phyloP scores from a whole-genome alignment of 208 protist genomes.

The Trypanosoma melophagium region DNA sequence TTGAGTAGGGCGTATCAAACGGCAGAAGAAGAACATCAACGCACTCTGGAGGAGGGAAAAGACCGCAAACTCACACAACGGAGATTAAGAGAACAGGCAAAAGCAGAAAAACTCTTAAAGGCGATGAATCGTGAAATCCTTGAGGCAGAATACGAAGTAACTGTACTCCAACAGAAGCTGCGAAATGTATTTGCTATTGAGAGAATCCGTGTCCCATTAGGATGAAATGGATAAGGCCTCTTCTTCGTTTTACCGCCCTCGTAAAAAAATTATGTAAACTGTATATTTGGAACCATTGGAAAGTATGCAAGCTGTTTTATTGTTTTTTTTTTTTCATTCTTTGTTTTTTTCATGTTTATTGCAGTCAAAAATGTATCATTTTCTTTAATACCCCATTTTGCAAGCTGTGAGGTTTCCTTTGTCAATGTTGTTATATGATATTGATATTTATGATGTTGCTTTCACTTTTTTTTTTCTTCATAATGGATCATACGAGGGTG shows the following conservation, averaged over 20 bases:
- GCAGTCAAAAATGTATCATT: not conserved
- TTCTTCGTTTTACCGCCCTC: not conserved
- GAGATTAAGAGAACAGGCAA: constrained; percentile 33
- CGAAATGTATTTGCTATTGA: constrained; percentile 60
- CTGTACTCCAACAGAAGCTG: constrained; percentile 39
- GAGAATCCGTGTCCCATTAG: constrained; percentile 47
- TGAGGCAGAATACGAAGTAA: constrained; percentile 36
- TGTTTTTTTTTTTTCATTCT: no score
- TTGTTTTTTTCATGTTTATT: no score
- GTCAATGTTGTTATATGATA: not conserved
- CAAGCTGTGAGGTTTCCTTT: not conserved
- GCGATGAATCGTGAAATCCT: constrained; percentile 25
- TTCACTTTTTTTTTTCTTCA: not conserved
- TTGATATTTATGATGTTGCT: not conserved
- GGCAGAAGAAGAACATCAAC: constrained; percentile 18
- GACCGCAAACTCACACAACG: constrained; percentile 23
- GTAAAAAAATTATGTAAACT: not conserved
- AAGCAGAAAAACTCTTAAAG: constrained; percentile 23
- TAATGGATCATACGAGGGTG: no score
- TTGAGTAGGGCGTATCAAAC: constrained; percentile 20
- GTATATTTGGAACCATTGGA: no score
- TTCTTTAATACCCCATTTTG: not conserved
- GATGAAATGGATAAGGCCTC: not conserved
- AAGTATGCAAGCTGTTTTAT: no score
- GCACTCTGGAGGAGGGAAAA: constrained; percentile 23